A percentile compares a stretch with the other conserved stretches of the same genome.
These are phyloP conservation scores for Ophiosphaerella herpotricha DNA, from an alignment of 2,329 filamentous ascomycete species.

Conservation along the genomic window DNA sequence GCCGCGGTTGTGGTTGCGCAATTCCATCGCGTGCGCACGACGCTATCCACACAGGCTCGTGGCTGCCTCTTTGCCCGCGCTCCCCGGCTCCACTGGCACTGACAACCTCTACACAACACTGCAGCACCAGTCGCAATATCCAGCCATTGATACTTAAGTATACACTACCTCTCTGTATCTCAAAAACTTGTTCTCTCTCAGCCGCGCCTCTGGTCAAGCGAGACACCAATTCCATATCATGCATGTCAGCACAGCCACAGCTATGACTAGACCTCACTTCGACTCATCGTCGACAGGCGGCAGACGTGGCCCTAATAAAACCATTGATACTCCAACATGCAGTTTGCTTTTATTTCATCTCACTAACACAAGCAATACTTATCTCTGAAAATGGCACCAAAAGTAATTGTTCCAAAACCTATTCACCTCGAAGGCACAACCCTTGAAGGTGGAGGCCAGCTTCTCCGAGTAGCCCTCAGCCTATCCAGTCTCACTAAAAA, in stretches of 20 bases:
- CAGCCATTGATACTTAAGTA: not conserved
- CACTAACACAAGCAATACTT: not conserved
- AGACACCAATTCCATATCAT: not conserved
- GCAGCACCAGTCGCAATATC: not conserved
- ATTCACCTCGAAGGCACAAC: constrained; percentile 58
- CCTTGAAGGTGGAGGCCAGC: constrained; percentile 66
- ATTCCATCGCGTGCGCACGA: not conserved
- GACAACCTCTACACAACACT: not conserved
- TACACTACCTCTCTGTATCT: not conserved
- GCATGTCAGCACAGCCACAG: constrained; percentile 17
- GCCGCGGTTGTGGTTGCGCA: too few species aligned
- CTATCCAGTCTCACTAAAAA: constrained; percentile 58
- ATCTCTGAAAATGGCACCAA: constrained; percentile 8
- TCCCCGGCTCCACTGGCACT: too few species aligned
- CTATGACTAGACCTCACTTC: constrained; percentile 20
- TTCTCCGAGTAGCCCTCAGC: constrained; percentile 61
- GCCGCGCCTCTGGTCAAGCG: not conserved
- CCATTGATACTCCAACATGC: too few species aligned
- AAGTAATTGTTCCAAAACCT: constrained; percentile 1
- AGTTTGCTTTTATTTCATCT: not conserved
- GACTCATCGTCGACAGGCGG: constrained; percentile 17
- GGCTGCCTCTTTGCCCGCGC: not conserved
- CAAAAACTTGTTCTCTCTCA: not conserved
- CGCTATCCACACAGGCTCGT: constrained; percentile 12
- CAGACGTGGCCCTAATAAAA: not conserved